These are phyloP conservation scores for Chalciporus chontae DNA, from an alignment of 768 basidiomycete species.

Conservation along the genomic window DNA sequence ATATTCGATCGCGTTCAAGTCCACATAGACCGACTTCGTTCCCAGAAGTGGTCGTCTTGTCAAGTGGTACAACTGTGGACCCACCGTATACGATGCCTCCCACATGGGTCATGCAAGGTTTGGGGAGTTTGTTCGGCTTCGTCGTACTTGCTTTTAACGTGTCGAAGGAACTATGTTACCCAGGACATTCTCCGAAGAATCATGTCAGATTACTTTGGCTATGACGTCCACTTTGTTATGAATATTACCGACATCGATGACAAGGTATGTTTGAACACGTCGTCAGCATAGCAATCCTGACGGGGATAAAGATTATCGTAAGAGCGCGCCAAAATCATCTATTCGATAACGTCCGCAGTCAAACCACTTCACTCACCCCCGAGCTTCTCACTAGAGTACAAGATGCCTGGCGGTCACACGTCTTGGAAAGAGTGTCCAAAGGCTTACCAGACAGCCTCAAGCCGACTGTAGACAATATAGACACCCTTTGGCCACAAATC, in stretches of 20 bases:
- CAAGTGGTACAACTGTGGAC: conserved; percentile 99
- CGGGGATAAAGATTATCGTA: conserved; percentile 74
- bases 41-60: conserved; percentile 66
- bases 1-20: conserved; percentile 7
- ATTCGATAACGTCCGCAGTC: conserved; percentile 55
- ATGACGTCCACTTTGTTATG: conserved; percentile 98
- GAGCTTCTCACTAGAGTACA: conserved; percentile 55
- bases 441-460: conserved; percentile 52
- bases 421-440: conserved; percentile 60
- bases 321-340: conserved; percentile 82
- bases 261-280: conserved; percentile 59
- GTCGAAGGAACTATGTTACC: conserved; percentile 3
- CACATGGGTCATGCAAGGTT: conserved; percentile 99
- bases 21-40: conserved; percentile 67
- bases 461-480: conserved; percentile 47
- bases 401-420: conserved; percentile 64
- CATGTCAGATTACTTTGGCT: conserved; percentile 93
- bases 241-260: conserved; percentile 99
- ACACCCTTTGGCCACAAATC: conserved; percentile 53
- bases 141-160: no score
- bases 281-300: conserved; percentile 4
- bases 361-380: conserved; percentile 51
- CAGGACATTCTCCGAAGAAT: conserved; percentile 51
- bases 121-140: conserved; percentile 5
- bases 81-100: conserved; percentile 96